phyloP scores from a whole-genome alignment of 805 yeast species.

The Ascoidea asiatica region DNA sequence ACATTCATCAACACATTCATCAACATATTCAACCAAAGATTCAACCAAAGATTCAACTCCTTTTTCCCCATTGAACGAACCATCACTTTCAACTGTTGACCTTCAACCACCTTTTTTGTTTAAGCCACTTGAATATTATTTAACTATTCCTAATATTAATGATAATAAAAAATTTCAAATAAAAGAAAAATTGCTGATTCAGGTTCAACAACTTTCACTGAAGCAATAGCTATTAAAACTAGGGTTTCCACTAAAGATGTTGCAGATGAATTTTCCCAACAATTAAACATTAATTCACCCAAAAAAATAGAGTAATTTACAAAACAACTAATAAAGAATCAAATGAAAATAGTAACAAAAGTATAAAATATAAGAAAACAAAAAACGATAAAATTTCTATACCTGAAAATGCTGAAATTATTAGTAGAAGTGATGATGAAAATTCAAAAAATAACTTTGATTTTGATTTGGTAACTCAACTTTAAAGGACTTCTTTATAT shows the following conservation, averaged over 20 bases:
- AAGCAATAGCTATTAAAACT: background rate
- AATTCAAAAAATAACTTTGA: too few species aligned
- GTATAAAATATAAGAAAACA: background rate
- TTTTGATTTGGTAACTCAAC: too few species aligned
- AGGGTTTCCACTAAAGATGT: background rate
- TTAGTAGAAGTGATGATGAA: background rate
- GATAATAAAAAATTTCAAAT: too few species aligned
- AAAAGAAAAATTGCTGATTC: background rate
- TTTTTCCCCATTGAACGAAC: too few species aligned
- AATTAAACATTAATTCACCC: slow-evolving; percentile 1
- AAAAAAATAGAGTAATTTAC: background rate
- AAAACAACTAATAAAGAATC: background rate
- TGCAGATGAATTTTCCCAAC: background rate
- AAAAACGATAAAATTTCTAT: background rate
- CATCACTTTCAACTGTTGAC: too few species aligned
- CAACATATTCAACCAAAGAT: too few species aligned
- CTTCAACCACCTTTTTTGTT: too few species aligned
- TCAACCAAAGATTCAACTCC: too few species aligned
- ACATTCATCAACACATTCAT: too few species aligned
- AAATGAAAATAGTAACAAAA: background rate
- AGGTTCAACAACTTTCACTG: background rate
- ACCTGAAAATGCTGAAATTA: background rate
- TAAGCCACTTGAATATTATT: too few species aligned
- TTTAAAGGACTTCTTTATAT: too few species aligned
- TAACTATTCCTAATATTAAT: too few species aligned